Evolutionary conservation across 2,329 filamentous ascomycete genomes (phyloP), one percentile per base, ranked within the genome.

Genomic region (Scedosporium apiospermum): DNA sequence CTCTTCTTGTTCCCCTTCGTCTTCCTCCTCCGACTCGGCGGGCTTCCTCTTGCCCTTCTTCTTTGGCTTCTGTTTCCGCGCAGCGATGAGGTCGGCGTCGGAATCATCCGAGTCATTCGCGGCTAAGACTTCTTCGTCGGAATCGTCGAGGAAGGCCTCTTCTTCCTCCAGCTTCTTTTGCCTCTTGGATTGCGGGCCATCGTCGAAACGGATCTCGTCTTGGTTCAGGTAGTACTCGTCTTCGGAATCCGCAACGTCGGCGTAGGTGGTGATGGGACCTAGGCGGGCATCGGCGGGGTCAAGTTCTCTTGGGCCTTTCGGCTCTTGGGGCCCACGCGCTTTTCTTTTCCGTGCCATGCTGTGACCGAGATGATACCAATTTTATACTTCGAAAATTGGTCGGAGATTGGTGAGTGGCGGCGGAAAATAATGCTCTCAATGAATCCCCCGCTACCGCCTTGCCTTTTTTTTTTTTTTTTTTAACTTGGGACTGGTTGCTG

Each of bases 211-310:
- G 65, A 99, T 87, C 71, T 90, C 88, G 75, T 99, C 95, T 66
- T 89, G 85, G 66, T 93, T 88, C 64, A 93, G 80, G 70, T 93
- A 91, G 73, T 96, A 96, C 72, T 96, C 91, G 74, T 99, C 95
- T 73, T 96, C 91, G 1, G 92, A 96, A 73, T 97, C 88, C 67
- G 93, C 91, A 68, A 99, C 88, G 75, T 96, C 91, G 74, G 93
- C 87, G 74, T 83, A 93, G 2, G 84, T 87, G 57, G 74, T 79
- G 68, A 87, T 78, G 23, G 78, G 78, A 26, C 80, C 81, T 16
- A 92, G 81, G 61, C 86, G 85, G 42, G 87, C 84, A 65, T 87
- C 85, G 38, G 77, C 75, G 58, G 78, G 70, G 69, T 87, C 76
- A 64, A 84, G 71, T 41, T 85, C 84, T 65, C 78, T 79, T 3